Evolutionary conservation across 2,329 filamentous ascomycete species (phyloP).

Genomic region (Fusarium aywerte): DNA sequence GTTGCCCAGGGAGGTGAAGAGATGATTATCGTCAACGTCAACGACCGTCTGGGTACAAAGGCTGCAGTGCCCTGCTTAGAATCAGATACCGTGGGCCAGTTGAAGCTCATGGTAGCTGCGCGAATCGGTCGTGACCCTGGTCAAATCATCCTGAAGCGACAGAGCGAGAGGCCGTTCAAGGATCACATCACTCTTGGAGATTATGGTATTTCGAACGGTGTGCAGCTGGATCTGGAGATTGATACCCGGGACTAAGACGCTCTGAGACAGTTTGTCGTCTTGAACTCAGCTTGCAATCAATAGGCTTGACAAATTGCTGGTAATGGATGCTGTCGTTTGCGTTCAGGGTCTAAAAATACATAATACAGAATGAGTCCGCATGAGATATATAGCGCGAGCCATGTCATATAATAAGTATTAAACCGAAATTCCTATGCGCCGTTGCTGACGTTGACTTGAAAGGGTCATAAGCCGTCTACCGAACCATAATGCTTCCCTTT

Average conservation of each 20-base stretch:
- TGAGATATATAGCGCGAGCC: not conserved
- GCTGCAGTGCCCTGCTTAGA: conserved; percentile 90
- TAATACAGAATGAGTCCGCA: not conserved
- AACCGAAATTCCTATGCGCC: not conserved
- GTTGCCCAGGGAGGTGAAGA: conserved; percentile 65
- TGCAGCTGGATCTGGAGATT: conserved; percentile 73
- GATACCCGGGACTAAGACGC: conserved; percentile 66
- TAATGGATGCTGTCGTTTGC: not conserved
- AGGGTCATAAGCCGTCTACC: not conserved
- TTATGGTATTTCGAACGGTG: conserved; percentile 93
- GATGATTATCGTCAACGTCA: conserved; percentile 94
- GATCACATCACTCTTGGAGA: conserved; percentile 88
- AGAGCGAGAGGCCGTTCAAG: conserved; percentile 94
- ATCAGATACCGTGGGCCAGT: conserved; percentile 83
- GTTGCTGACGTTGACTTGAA: not conserved
- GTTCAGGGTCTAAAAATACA: conserved; percentile 2
- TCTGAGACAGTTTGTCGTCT: not conserved
- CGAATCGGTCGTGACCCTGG: conserved; percentile 88
- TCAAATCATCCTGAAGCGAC: conserved; percentile 90
- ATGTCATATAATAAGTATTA: not conserved
- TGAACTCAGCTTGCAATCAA: not conserved
- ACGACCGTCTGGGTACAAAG: conserved; percentile 96
- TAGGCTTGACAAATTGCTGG: not conserved
- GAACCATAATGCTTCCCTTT: not conserved
- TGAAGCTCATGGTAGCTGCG: conserved; percentile 92